Conservation (phyloP, 208 protist genomes). For the Acanthamoeba comandoni region DNA sequence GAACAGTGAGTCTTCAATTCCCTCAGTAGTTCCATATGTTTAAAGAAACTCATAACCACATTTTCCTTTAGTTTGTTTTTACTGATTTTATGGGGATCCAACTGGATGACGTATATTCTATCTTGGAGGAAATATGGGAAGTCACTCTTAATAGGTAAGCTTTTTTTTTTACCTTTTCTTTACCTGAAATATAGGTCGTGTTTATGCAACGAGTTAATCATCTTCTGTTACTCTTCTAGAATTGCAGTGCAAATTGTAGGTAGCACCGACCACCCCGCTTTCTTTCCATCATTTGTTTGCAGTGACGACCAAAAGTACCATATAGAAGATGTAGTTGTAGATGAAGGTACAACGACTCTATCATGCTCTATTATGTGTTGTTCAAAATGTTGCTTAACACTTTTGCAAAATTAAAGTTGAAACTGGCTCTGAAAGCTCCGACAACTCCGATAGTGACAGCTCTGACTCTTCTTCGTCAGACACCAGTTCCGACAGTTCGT, state of each 20-base stretch:
- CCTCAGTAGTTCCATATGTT: neutral
- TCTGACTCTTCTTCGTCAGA: no score
- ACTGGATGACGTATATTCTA: conserved; percentile 12
- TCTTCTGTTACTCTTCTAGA: neutral
- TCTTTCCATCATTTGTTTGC: conserved; percentile 59
- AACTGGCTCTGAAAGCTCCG: no score
- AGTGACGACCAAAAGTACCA: neutral
- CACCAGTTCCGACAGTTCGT: no score
- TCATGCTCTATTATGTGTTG: no score
- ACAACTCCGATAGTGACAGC: no score
- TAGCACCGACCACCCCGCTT: conserved; percentile 21
- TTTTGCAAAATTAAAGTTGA: no score
- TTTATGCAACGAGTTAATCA: no score
- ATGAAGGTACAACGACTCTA: no score
- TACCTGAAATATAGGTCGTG: no score
- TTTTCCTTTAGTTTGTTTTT: conserved; percentile 18
- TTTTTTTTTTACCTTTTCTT: no score
- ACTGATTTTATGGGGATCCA: conserved; percentile 59
- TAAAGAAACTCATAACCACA: neutral
- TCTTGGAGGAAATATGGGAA: conserved; percentile 58
- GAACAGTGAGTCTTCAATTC: conserved; percentile 21
- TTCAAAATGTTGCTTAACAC: no score
- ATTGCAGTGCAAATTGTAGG: conserved; percentile 49
- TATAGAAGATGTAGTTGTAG: no score
- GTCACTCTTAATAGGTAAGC: conserved; percentile 25